Conservation (phyloP, 2,329 filamentous ascomycete species). For the Calonectria pauciramosa region DNA sequence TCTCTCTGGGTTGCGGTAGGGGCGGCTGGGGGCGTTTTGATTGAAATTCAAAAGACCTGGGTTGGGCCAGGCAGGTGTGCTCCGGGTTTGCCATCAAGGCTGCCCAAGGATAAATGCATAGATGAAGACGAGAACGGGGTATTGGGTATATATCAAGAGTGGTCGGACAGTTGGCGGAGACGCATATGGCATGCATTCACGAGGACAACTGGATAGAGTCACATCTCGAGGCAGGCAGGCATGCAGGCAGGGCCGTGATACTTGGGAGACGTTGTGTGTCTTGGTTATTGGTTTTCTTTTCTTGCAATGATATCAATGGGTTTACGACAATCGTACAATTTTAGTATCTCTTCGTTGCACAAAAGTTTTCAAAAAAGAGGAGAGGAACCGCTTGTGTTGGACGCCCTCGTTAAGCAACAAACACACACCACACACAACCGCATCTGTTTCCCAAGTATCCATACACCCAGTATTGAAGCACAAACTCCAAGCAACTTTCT, state of each 20-base stretch:
- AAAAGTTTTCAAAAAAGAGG: background rate
- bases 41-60: conserved; percentile 41
- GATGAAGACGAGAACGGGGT: conserved; percentile 26
- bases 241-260: conserved; percentile 15
- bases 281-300: conserved; percentile 35
- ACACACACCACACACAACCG: background rate
- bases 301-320: conserved; percentile 46
- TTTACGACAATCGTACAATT: conserved; percentile 44
- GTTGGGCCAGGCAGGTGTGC: conserved; percentile 30
- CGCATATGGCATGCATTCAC: conserved; percentile 33
- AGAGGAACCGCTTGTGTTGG: background rate
- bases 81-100: conserved; percentile 36
- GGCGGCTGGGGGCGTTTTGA: conserved; percentile 38
- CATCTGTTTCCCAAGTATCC: background rate
- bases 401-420: background rate
- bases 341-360: conserved; percentile 32
- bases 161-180: conserved; percentile 29
- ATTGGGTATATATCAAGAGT: conserved; percentile 21
- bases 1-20: conserved; percentile 37
- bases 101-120: conserved; percentile 29
- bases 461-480: background rate
- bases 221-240: conserved; percentile 20
- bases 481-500: background rate
- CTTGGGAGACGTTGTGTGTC: conserved; percentile 27
- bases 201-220: conserved; percentile 37